These are phyloP conservation scores for Linum lewisii DNA, from an alignment of 345 rosid species.

Conservation along the genomic window DNA sequence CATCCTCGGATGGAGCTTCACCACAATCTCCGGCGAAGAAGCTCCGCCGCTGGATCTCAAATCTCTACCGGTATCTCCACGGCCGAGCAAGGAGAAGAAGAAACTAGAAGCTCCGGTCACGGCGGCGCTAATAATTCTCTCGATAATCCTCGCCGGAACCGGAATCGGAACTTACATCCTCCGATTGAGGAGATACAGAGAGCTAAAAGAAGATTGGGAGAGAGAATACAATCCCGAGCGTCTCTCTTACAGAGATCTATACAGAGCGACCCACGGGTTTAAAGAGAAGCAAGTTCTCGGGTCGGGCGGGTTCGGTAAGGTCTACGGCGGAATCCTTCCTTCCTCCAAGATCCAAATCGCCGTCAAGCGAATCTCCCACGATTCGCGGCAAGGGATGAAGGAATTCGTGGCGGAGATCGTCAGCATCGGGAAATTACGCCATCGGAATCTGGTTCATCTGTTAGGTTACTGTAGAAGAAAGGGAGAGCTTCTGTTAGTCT, in stretches of 20 bases:
- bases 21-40: background rate
- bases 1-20: slow-evolving; percentile 16
- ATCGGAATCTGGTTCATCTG: slow-evolving; percentile 42
- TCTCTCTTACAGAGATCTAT: slow-evolving; percentile 27
- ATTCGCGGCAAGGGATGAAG: slow-evolving; percentile 34
- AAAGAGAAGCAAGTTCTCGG: slow-evolving; percentile 31
- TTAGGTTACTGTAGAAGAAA: slow-evolving; percentile 37
- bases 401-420: slow-evolving; percentile 42
- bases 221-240: slow-evolving; percentile 35
- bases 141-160: background rate
- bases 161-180: slow-evolving; percentile 14
- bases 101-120: background rate
- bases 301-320: slow-evolving; percentile 38
- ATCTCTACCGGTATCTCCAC: background rate
- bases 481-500: slow-evolving; percentile 36
- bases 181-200: slow-evolving; percentile 26
- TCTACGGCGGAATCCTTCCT: slow-evolving; percentile 33
- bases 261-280: slow-evolving; percentile 39
- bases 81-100: background rate
- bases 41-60: slow-evolving; percentile 5
- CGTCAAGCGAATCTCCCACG: slow-evolving; percentile 36
- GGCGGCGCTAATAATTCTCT: background rate
- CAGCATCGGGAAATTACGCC: slow-evolving; percentile 37
- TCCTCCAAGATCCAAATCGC: slow-evolving; percentile 21
- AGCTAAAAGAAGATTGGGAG: slow-evolving; percentile 43